Percentiles rank a stretch among this genome's conserved stretches.
Evolutionary conservation across 1,284 basidiomycete species (phyloP).

Genomic region (Earliella scabrosa): DNA sequence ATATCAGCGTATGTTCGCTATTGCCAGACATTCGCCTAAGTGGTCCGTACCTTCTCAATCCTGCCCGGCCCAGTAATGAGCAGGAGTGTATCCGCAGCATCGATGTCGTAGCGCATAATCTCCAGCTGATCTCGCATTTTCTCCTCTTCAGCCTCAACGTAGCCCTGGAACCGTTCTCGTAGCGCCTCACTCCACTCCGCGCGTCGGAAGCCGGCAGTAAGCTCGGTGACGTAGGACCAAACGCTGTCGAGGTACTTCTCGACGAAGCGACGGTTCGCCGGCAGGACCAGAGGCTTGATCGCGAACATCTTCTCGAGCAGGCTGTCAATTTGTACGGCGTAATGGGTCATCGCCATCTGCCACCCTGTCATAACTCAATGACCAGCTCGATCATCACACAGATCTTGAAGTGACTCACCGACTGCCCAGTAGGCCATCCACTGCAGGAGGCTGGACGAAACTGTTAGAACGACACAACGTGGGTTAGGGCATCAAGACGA

Average conservation of each 20-base stretch:
- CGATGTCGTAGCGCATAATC: constrained; percentile 27
- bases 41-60: constrained; percentile 29
- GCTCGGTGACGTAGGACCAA: constrained; percentile 23
- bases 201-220: constrained; percentile 18
- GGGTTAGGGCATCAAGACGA: not conserved
- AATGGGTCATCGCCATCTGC: constrained; percentile 27
- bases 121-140: constrained; percentile 23
- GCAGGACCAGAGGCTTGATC: constrained; percentile 19
- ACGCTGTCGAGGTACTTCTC: constrained; percentile 29
- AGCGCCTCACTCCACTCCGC: constrained; percentile 18
- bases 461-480: not conserved
- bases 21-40: no score
- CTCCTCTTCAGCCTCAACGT: constrained; percentile 23
- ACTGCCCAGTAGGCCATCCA: constrained; percentile 35
- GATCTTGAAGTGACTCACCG: constrained; percentile 13
- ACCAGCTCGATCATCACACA: not conserved
- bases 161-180: constrained; percentile 23
- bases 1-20: no score
- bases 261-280: constrained; percentile 26
- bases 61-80: constrained; percentile 28
- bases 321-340: constrained; percentile 21
- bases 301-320: constrained; percentile 29
- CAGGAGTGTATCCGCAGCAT: constrained; percentile 27
- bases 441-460: constrained; percentile 23
- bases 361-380: no score